phyloP scores from a whole-genome alignment of 2,329 filamentous ascomycete species.

The Aspergillus novofumigatus region DNA sequence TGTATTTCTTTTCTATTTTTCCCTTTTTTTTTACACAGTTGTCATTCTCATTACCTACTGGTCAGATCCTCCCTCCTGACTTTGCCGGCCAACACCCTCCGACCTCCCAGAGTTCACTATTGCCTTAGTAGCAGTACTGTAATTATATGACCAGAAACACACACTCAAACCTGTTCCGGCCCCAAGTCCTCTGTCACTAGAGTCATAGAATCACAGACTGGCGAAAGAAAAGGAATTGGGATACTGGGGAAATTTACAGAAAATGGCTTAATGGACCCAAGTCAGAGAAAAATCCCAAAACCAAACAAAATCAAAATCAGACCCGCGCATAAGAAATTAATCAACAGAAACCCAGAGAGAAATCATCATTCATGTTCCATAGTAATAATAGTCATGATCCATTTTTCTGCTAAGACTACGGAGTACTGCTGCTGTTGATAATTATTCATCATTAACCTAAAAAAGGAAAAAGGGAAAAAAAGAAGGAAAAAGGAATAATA shows the following conservation, averaged over 20 bases:
- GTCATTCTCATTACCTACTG: neutral
- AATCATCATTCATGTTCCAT: neutral
- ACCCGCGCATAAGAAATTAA: neutral
- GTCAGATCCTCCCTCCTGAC: neutral
- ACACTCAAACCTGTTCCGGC: neutral
- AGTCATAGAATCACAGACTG: neutral
- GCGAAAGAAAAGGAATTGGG: neutral
- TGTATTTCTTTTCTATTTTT: slow-evolving; percentile 11
- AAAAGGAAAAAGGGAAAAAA: neutral
- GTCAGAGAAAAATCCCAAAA: neutral
- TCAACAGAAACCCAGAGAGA: neutral
- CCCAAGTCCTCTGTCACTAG: neutral
- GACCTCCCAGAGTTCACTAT: neutral
- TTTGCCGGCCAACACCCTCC: neutral
- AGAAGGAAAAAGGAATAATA: neutral
- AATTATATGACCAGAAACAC: neutral
- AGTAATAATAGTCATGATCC: neutral
- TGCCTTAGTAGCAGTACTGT: neutral
- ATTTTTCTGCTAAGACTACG: too few species aligned
- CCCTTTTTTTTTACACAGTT: neutral
- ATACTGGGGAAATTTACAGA: neutral
- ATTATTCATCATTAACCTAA: neutral
- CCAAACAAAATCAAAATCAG: neutral
- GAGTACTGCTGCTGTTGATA: neutral
- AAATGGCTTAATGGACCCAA: neutral